Base-by-base conservation (phyloP, 139 green algal species). In the Chlamydomonas urium region DNA sequence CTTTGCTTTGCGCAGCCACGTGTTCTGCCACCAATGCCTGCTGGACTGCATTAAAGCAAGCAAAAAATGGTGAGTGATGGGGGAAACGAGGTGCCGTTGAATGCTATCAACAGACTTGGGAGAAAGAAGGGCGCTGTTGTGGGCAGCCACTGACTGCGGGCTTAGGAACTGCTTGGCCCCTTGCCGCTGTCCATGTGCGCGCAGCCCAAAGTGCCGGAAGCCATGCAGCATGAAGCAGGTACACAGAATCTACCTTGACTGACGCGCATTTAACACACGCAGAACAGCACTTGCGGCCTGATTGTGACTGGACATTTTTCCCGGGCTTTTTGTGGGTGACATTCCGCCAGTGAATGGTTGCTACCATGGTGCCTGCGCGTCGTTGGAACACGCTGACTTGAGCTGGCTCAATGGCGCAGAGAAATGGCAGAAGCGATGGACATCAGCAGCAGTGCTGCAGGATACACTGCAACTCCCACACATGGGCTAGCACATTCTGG, bases 11-110 rank as follows among this genome's bases (percentile, higher is more conserved):
- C 14, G 10, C 42, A 63, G 53, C 17, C 53, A 63, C 29, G 53
- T 63, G 10, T 63, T 63, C 53, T 63, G 53, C 53, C 53, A 63
- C 26, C 53, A 63, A 33, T 63, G 53, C 29, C 26, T 63, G 6
- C 53, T 63, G 53, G 53, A 63, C 19, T 63, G 53, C 19, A 21
- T 63, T 10, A 63, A 63, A 21, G 53, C 26, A 8, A 5, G 19
- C 21, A 63, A 21, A 33, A 63, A 63, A 33, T 63, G 53, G 53
- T 63, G 19, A 26, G 53, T 63, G 42, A 50, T 50, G 42, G 10
- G 8, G 42, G 42, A 14, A 14, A 50, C 8, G 42, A 50, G 42
- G 42, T 50, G 42, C 42, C 42, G 10, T 24, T 50, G 10, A 50
- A 8, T 50, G 8, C 8, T 8, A 50, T 50, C 14, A 14, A 50